Base-by-base conservation (phyloP, 2,329 filamentous ascomycete genomes). In the Fusarium temperatum region DNA sequence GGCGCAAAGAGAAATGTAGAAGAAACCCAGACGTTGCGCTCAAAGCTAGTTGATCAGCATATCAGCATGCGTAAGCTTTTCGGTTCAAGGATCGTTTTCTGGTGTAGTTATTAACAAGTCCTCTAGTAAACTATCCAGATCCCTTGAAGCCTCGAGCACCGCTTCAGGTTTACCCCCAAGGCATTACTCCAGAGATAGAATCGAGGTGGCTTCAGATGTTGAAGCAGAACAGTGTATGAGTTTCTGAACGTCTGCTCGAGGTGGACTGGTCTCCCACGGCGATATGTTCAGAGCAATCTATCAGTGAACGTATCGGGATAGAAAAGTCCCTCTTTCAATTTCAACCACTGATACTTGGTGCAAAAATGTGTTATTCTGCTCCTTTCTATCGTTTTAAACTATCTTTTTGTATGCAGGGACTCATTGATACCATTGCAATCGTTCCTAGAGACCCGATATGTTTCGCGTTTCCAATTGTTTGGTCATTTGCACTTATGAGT, bases 41-140 rank as follows among this genome's bases (percentile, higher is more conserved):
- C 80, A 5, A 83, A 78, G 26, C 81, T 89, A 2, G 65, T 79
- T 3, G 87, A 89, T 69, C 82, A 83, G 48, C 81, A 82, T 15
- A 88, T 89, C 75, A 85, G 83, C 61, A 82, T 84, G 11, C 80
- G 87, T 88, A 78, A 74, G 84, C 73, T 8, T 50, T 28, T 28
- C 30, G 24, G 15, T 5, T 26, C 50, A 44, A 41, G 20, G 12
- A 14, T n/a, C 14, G 35, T 20, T 35, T 26, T 47, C n/a, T 30
- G 35, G 35, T 22, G 17, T 44, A 14, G 42, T 47, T 32, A 24
- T 71, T 80, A 39, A 78, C 63, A 42, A 63, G 18, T 9, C 48
- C 20, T 53, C 24, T 36, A 78, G 76, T 72, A 24, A 73, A 58
- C 36, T 87, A 85, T 58, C 82, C 83, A 13, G 87, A 89, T 66